A percentile compares a stretch with the other conserved stretches of the same genome.
Conservation (phyloP, 805 yeast genomes). For the Isabelozyma gotoi region DNA sequence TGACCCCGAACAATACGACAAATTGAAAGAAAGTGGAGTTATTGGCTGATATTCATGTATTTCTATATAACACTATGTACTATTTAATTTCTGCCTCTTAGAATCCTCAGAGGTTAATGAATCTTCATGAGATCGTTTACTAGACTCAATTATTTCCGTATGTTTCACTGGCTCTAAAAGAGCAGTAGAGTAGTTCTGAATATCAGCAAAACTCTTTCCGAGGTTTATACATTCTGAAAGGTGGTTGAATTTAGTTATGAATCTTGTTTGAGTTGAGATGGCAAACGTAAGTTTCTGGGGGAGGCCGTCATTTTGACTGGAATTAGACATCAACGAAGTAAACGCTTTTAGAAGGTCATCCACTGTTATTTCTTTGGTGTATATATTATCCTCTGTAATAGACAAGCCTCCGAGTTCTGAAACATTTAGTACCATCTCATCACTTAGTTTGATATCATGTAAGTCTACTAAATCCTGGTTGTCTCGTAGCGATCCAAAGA, state of each 20-base stretch:
- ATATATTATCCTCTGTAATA: slow-evolving; percentile 33
- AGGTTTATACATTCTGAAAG: slow-evolving; percentile 17
- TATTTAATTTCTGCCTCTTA: slow-evolving; percentile 1
- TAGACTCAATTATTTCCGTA: neutral
- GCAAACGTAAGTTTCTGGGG: slow-evolving; percentile 17
- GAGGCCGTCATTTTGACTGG: slow-evolving; percentile 2
- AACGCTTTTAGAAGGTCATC: slow-evolving; percentile 26
- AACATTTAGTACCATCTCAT: slow-evolving; percentile 26
- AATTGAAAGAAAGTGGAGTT: slow-evolving; percentile 52
- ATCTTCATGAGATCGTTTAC: neutral
- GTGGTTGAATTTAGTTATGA: slow-evolving; percentile 25
- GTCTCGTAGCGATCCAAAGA: slow-evolving; percentile 23
- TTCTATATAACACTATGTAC: neutral
- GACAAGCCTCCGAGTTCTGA: slow-evolving; percentile 25
- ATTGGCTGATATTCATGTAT: slow-evolving; percentile 4
- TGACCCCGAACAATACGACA: slow-evolving; percentile 56
- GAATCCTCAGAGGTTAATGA: neutral
- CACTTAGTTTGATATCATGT: slow-evolving; percentile 18
- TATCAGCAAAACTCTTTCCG: slow-evolving; percentile 17
- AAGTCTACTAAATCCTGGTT: slow-evolving; percentile 27
- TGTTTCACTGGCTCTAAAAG: no score
- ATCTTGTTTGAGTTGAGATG: slow-evolving; percentile 21
- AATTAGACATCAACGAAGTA: slow-evolving; percentile 13
- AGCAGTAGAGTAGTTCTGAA: neutral
- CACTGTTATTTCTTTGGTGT: slow-evolving; percentile 21